These are phyloP conservation scores for Aspergillus persii DNA, from an alignment of 2,329 filamentous ascomycete species.

Conservation along the genomic window DNA sequence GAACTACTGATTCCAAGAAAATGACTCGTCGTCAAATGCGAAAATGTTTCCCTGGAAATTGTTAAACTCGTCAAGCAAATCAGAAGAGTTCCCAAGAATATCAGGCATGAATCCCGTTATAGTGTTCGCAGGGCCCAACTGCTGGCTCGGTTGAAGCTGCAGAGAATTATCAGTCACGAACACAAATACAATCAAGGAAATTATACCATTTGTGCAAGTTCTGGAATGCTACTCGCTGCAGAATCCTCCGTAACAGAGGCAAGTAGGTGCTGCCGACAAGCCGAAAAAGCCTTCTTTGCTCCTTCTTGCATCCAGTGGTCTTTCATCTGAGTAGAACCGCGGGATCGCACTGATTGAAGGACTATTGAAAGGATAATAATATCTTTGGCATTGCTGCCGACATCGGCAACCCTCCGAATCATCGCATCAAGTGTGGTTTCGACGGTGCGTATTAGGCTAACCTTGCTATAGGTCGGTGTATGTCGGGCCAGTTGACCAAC, in stretches of 20 bases:
- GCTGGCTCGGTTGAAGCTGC: conserved; percentile 7
- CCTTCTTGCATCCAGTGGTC: conserved; percentile 26
- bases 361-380: conserved; percentile 29
- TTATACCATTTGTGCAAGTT: conserved; percentile 7
- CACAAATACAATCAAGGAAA: not conserved
- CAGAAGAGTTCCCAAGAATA: conserved; percentile 12
- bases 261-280: conserved; percentile 20
- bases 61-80: conserved; percentile 15
- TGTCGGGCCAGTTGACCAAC: not conserved
- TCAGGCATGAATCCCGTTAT: conserved; percentile 5
- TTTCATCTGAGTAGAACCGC: conserved; percentile 25
- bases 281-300: conserved; percentile 20
- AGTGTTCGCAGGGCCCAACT: not conserved
- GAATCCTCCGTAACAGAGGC: conserved; percentile 4
- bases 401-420: conserved; percentile 25
- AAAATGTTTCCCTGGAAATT: conserved; percentile 19
- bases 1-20: conserved; percentile 1
- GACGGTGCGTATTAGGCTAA: conserved; percentile 25
- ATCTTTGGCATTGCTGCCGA: conserved; percentile 31
- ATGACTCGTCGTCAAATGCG: conserved; percentile 17
- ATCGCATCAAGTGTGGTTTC: conserved; percentile 30
- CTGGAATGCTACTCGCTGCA: not conserved
- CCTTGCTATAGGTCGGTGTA: conserved; percentile 16
- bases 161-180: not conserved
- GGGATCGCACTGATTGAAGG: conserved; percentile 28